A percentile compares a stretch with the other conserved stretches of the same genome.
phyloP scores from a whole-genome alignment of 768 basidiomycete genomes.

The Crepidotus variabilis region DNA sequence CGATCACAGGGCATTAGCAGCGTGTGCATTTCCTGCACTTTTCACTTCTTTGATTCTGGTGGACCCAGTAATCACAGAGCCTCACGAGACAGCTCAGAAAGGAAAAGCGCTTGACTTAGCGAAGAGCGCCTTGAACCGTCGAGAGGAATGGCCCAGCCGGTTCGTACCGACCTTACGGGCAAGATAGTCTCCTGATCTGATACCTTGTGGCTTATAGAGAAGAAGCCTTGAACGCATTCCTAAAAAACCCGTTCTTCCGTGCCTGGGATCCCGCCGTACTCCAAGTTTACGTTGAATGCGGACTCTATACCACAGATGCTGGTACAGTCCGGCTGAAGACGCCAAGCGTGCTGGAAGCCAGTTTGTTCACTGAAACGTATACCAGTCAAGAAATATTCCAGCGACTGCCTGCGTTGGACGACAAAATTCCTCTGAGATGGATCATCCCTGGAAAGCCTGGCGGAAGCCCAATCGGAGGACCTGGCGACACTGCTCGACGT shows the following conservation, averaged over 20 bases:
- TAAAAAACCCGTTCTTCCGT: slow-evolving; percentile 59
- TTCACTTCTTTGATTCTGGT: slow-evolving; percentile 71
- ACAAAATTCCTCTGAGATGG: slow-evolving; percentile 49
- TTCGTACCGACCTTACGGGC: slow-evolving; percentile 15
- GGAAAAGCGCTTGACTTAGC: slow-evolving; percentile 21
- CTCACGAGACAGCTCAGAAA: slow-evolving; percentile 5
- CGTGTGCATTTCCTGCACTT: slow-evolving; percentile 55
- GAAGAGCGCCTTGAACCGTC: slow-evolving; percentile 52
- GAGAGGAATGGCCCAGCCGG: slow-evolving; percentile 62
- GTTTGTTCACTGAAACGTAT: slow-evolving; percentile 50
- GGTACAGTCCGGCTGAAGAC: slow-evolving; percentile 55
- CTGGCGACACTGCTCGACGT: slow-evolving; percentile 28
- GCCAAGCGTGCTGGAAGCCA: slow-evolving; percentile 60
- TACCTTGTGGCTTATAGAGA: slow-evolving; percentile 34
- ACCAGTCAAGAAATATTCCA: slow-evolving; percentile 39
- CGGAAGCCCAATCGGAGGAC: slow-evolving; percentile 34
- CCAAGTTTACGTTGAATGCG: slow-evolving; percentile 56
- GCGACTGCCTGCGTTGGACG: slow-evolving; percentile 37
- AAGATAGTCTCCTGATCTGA: not conserved
- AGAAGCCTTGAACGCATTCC: slow-evolving; percentile 51
- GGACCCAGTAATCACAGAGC: slow-evolving; percentile 65
- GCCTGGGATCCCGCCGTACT: slow-evolving; percentile 68
- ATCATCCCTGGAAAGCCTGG: slow-evolving; percentile 45
- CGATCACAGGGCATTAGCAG: slow-evolving; percentile 52
- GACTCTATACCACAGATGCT: slow-evolving; percentile 34